Conservation (phyloP, 2,329 filamentous ascomycete genomes). For the Fusarium redolens region DNA sequence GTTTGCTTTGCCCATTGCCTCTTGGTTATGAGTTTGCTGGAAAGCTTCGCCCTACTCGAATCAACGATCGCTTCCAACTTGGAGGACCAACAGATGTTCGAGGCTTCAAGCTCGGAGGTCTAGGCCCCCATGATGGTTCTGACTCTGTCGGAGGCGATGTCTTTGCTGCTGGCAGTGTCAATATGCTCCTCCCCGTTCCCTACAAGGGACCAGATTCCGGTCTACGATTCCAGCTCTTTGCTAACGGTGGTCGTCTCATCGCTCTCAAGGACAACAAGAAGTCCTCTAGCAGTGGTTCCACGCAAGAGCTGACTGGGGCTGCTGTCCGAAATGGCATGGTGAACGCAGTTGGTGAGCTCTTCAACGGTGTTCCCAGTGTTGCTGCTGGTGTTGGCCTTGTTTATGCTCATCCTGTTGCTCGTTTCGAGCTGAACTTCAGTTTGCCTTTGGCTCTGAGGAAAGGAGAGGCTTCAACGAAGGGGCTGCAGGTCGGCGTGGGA, state of each 20-base stretch:
- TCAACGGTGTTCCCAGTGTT: slow-evolving; percentile 82
- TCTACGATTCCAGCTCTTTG: slow-evolving; percentile 87
- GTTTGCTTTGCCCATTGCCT: slow-evolving; percentile 84
- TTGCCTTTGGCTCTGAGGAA: slow-evolving; percentile 83
- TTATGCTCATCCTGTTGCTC: slow-evolving; percentile 91
- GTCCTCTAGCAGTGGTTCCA: slow-evolving; percentile 52
- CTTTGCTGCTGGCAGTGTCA: slow-evolving; percentile 89
- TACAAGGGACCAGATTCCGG: slow-evolving; percentile 84
- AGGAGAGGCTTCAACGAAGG: slow-evolving; percentile 90
- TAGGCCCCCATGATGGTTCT: slow-evolving; percentile 86
- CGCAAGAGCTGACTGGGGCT: slow-evolving; percentile 50
- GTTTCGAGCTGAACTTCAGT: slow-evolving; percentile 97
- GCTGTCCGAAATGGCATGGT: slow-evolving; percentile 66
- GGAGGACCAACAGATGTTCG: slow-evolving; percentile 95
- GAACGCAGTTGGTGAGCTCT: slow-evolving; percentile 75
- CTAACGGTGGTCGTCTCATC: slow-evolving; percentile 88
- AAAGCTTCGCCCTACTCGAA: slow-evolving; percentile 74
- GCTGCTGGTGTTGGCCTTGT: slow-evolving; percentile 91
- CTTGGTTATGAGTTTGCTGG: slow-evolving; percentile 65
- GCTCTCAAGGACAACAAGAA: slow-evolving; percentile 73
- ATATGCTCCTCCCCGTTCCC: slow-evolving; percentile 86
- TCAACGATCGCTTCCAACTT: slow-evolving; percentile 95
- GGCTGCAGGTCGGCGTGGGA: slow-evolving; percentile 93
- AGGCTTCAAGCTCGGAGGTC: slow-evolving; percentile 88
- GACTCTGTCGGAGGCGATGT: slow-evolving; percentile 93